Percentiles rank a stretch among this genome's conserved stretches.
These are phyloP conservation scores for Penicillium malachiteum DNA, from an alignment of 495 filamentous ascomycete genomes.

Conservation along the genomic window DNA sequence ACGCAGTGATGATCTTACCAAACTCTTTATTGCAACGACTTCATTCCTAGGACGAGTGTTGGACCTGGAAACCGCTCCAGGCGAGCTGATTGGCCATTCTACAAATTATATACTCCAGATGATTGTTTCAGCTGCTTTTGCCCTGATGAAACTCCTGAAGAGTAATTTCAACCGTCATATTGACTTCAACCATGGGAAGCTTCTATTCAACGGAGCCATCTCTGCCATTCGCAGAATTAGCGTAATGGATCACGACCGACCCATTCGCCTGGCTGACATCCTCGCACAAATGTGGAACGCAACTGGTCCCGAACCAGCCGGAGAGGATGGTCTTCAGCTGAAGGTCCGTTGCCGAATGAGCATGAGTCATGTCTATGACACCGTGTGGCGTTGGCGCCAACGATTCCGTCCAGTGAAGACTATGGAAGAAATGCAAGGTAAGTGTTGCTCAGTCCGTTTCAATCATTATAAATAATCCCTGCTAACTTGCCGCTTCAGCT, in stretches of 20 bases:
- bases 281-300: constrained; percentile 53
- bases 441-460: neutral
- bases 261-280: constrained; percentile 53
- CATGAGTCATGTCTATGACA: constrained; percentile 53
- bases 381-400: constrained; percentile 50
- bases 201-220: constrained; percentile 76
- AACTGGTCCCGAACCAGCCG: constrained; percentile 31
- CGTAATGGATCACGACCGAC: constrained; percentile 81
- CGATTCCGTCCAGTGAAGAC: constrained; percentile 44
- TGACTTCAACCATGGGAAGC: constrained; percentile 72
- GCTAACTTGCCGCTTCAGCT: constrained; percentile 11
- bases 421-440: constrained; percentile 44
- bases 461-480: neutral
- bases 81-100: constrained; percentile 63
- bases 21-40: constrained; percentile 62
- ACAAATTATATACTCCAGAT: constrained; percentile 93
- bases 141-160: constrained; percentile 81
- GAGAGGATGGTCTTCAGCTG: constrained; percentile 42
- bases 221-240: constrained; percentile 74
- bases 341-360: constrained; percentile 51
- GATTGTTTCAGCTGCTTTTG: constrained; percentile 84
- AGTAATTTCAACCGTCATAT: constrained; percentile 68
- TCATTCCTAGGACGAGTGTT: constrained; percentile 48
- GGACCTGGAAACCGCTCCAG: constrained; percentile 46
- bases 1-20: constrained; percentile 68